Base-by-base conservation (phyloP, 108 stramenopile species). In the Nitzschia sp. region DNA sequence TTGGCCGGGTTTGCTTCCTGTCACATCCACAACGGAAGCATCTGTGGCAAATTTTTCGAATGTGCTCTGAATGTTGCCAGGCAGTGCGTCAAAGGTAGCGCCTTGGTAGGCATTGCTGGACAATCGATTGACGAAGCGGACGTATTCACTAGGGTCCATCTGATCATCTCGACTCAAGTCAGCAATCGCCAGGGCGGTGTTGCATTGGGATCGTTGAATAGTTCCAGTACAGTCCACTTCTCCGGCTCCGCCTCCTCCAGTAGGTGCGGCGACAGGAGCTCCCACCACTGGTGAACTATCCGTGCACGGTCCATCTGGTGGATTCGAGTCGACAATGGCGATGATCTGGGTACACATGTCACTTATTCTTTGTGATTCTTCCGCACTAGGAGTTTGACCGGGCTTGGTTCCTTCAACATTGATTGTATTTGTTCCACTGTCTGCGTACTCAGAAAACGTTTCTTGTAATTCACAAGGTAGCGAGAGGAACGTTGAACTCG, bases 51-150 rank as follows among this genome's bases (percentile, higher is more conserved):
- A 54, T 0, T 57, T 55, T 19, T 58, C n/a, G 61, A 68, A 79
- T 29, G 66, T 73, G 17, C 32, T 30, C 56, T 67, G 38, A 2
- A 83, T 60, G 35, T 63, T 53, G n/a, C n/a, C 22, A 2, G 78
- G 78, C 27, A 79, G 34, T 15, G 58, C 64, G 1, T 58, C 66
- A 33, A 72, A 79, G 22, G 52, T 26, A 11, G 4, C 33, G 28
- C 32, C 54, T 13, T 34, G 17, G 28, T 71, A 71, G 46, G 53
- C 50, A 64, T 69, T 66, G 2, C 30, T 32, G 13, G 77, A 66
- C 8, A 79, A 44, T 33, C 70, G 64, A 65, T 79, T 79, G n/a
- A 79, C 50, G 45, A 83, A 76, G 13, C 68, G 58, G 28, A 83
- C 60, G 50, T 79, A 79, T 52, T 83, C 82, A 26, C 33, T 34